Percentiles rank a stretch among this genome's conserved stretches.
phyloP scores from a whole-genome alignment of 2,329 filamentous ascomycete genomes.

The Acephala macrosclerotiorum region DNA sequence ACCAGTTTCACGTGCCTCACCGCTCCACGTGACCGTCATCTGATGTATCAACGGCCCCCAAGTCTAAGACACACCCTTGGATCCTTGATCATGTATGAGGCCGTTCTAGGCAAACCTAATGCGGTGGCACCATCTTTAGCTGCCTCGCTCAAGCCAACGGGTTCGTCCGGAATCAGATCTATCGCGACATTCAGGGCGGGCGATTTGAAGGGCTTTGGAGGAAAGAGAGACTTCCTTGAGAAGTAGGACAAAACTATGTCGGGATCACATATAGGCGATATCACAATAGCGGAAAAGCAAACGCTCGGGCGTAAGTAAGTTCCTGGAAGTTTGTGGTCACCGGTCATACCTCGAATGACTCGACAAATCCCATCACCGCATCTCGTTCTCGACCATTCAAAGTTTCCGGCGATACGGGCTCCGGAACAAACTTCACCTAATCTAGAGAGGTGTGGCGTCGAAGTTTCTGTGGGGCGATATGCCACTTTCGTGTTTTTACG shows the following conservation, averaged over 20 bases:
- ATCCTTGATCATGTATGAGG: conserved; percentile 22
- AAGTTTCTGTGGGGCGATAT: conserved; percentile 8
- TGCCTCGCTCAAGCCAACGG: neutral
- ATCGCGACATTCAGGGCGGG: conserved; percentile 14
- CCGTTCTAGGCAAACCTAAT: conserved; percentile 20
- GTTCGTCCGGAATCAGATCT: conserved; percentile 16
- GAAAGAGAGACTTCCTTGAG: neutral
- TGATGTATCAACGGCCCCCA: neutral
- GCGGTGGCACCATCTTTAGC: conserved; percentile 13
- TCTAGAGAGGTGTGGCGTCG: conserved; percentile 10
- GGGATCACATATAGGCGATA: neutral
- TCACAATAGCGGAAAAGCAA: neutral
- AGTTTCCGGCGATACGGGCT: conserved; percentile 4
- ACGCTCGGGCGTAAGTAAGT: neutral
- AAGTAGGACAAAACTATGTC: neutral
- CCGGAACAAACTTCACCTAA: conserved; percentile 1
- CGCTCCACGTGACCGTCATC: conserved; percentile 18
- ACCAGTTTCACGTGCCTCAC: conserved; percentile 13
- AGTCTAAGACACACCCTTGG: neutral
- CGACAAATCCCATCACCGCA: neutral
- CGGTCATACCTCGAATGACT: conserved; percentile 1
- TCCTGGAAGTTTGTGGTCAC: neutral
- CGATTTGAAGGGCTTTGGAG: neutral
- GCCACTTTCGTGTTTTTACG: conserved; percentile 17
- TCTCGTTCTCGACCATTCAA: conserved; percentile 4